phyloP scores from a whole-genome alignment of 495 filamentous ascomycete species.

The Pyrenula aspistea region DNA sequence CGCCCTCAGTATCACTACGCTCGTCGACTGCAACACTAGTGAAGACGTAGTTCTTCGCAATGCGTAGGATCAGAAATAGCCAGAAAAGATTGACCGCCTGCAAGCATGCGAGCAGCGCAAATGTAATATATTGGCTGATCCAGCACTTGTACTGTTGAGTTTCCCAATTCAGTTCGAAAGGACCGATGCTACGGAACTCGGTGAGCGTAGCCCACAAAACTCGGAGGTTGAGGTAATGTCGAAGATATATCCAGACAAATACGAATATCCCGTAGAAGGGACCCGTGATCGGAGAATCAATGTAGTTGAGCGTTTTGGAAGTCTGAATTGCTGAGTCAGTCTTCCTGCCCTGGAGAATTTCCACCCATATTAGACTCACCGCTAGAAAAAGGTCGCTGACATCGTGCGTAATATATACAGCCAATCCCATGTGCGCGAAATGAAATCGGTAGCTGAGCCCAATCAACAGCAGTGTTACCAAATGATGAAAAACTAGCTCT shows the following conservation, averaged over 20 bases:
- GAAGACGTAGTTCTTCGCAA: slow-evolving; percentile 49
- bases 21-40: slow-evolving; percentile 38
- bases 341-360: neutral
- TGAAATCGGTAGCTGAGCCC: slow-evolving; percentile 89
- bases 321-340: slow-evolving; percentile 44
- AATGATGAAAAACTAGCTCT: slow-evolving; percentile 88
- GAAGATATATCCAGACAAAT: slow-evolving; percentile 77
- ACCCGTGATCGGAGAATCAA: slow-evolving; percentile 61
- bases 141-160: slow-evolving; percentile 73
- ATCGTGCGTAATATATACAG: slow-evolving; percentile 94
- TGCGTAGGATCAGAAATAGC: slow-evolving; percentile 70
- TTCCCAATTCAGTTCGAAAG: slow-evolving; percentile 79
- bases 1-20: slow-evolving; percentile 50
- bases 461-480: slow-evolving; percentile 85
- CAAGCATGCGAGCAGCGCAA: slow-evolving; percentile 54
- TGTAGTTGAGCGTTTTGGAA: slow-evolving; percentile 88
- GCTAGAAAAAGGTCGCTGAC: slow-evolving; percentile 96
- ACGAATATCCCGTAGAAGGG: slow-evolving; percentile 85
- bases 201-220: slow-evolving; percentile 80
- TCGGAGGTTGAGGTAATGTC: slow-evolving; percentile 80
- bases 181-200: slow-evolving; percentile 79
- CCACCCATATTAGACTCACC: slow-evolving; percentile 37
- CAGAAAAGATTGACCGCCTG: slow-evolving; percentile 82
- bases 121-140: slow-evolving; percentile 63
- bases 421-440: slow-evolving; percentile 95